These are phyloP conservation scores for Trichosporon sp. DNA, from an alignment of 1,284 basidiomycete species.

Conservation along the genomic window DNA sequence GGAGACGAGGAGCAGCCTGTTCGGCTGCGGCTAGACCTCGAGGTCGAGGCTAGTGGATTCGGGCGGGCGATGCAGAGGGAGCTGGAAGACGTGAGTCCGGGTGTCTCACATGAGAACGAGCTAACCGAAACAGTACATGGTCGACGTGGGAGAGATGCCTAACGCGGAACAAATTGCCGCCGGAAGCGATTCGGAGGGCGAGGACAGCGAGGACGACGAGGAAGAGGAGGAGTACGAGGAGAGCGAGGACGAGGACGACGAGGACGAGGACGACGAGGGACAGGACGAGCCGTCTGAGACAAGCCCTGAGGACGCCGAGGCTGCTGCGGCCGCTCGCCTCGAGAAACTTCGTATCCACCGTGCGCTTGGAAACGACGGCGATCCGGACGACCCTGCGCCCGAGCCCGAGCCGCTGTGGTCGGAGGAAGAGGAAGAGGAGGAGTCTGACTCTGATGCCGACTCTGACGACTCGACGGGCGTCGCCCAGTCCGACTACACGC, in stretches of 20 bases:
- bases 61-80: constrained; percentile 72
- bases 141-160: constrained; percentile 47
- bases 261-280: constrained; percentile 43
- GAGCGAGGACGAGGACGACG: constrained; percentile 33
- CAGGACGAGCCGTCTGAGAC: constrained; percentile 47
- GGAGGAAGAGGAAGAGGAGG: constrained; percentile 18
- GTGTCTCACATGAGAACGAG: constrained; percentile 3
- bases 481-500: constrained; percentile 40
- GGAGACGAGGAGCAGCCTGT: constrained; percentile 26
- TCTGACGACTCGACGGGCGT: constrained; percentile 16
- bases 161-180: constrained; percentile 21
- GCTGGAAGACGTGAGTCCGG: constrained; percentile 67
- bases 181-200: constrained; percentile 25
- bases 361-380: constrained; percentile 39
- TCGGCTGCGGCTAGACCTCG: constrained; percentile 70
- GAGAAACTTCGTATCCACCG: constrained; percentile 39
- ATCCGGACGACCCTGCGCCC: constrained; percentile 19
- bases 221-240: constrained; percentile 44
- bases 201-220: constrained; percentile 37
- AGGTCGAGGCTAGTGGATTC: constrained; percentile 89
- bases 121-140: constrained; percentile 53
- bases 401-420: constrained; percentile 6
- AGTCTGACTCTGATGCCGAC: constrained; percentile 26
- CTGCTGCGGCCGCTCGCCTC: constrained; percentile 27
- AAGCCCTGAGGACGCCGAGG: constrained; percentile 33